These are phyloP conservation scores for Chrysoporthe austroafricana DNA, from an alignment of 2,329 filamentous ascomycete genomes.

Conservation along the genomic window DNA sequence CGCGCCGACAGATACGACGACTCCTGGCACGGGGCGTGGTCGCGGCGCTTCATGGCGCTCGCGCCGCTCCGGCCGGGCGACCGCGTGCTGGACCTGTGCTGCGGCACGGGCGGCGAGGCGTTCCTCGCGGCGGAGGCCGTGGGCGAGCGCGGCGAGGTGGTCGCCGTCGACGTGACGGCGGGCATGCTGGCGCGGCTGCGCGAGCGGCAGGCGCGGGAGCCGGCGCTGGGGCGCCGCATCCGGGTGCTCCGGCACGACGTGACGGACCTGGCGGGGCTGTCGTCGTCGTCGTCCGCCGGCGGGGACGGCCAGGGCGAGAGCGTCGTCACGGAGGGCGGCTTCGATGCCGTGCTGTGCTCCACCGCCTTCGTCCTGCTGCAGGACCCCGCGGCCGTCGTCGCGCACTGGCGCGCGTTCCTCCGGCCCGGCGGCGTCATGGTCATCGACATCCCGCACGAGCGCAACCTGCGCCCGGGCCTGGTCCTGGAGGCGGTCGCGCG, in stretches of 20 bases:
- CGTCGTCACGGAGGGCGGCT: constrained; percentile 32
- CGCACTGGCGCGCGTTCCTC: constrained; percentile 38
- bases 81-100: constrained; percentile 38
- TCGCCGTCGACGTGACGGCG: constrained; percentile 39
- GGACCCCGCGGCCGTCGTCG: constrained; percentile 34
- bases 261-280: constrained; percentile 31
- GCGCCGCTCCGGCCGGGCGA: constrained; percentile 34
- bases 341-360: constrained; percentile 41
- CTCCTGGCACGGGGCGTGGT: constrained; percentile 41
- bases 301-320: constrained; percentile 9
- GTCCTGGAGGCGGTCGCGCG: constrained; percentile 36
- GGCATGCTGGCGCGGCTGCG: constrained; percentile 39
- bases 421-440: constrained; percentile 35
- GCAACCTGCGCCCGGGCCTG: constrained; percentile 33
- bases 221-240: constrained; percentile 29
- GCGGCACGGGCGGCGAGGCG: constrained; percentile 41
- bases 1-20: constrained; percentile 40
- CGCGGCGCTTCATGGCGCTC: constrained; percentile 37
- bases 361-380: constrained; percentile 41
- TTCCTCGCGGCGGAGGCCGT: constrained; percentile 36
- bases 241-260: constrained; percentile 37
- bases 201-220: constrained; percentile 31
- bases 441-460: constrained; percentile 41
- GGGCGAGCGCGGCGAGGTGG: constrained; percentile 34
- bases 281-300: not conserved